Base-by-base conservation (phyloP, 176 grass and related monocot genomes). In the Microstegium vimineum region DNA sequence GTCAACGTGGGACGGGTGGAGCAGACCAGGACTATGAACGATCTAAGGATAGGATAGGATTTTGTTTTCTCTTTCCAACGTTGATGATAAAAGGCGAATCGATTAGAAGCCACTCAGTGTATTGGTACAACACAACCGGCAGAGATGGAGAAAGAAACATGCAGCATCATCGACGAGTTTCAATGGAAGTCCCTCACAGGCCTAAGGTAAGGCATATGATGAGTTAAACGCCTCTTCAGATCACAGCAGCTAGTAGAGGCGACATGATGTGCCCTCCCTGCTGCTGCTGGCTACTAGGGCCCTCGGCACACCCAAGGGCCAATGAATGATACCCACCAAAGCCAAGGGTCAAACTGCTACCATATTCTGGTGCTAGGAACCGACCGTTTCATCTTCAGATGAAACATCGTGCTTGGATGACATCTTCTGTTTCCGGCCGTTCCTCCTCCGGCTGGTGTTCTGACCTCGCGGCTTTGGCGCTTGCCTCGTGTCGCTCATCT, bases 381-480 rank as follows among this genome's bases (percentile, higher is more conserved):
- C 73, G 8, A 43, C 15, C 10, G 78, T 63, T n/a, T 67, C 57
- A 38, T 89, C 74, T 62, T 79, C 73, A 0, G 86, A 92, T 22
- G 86, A 88, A 10, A 84, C 70, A 6, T 90, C 87, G 4, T 85
- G 80, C 67, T 86, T 83, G 8, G 83, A 89, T 6, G 91, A 87
- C 49, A 81, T 47, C 68, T 84, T 87, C 62, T 90, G 87, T 77
- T 90, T 93, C n/a, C 85, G 74, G 0, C 81, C 73, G 1, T 85
- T 78, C 71, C 87, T 89, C 64, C 86, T 89, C 67, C 74, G 63
- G 72, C 73, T 77, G 15, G 54, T 23, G 34, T 62, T 64, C 9
- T 26, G 37, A 52, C 83, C 83, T 73, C 75, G 66, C 2, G 22
- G 30, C 49, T 26, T 87, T 1, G 84, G 78, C 16, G 51, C 25